Evolutionary conservation across 2,329 filamentous ascomycete genomes (phyloP), one percentile per base, ranked within the genome.

Genomic region (Bisporella sp.): DNA sequence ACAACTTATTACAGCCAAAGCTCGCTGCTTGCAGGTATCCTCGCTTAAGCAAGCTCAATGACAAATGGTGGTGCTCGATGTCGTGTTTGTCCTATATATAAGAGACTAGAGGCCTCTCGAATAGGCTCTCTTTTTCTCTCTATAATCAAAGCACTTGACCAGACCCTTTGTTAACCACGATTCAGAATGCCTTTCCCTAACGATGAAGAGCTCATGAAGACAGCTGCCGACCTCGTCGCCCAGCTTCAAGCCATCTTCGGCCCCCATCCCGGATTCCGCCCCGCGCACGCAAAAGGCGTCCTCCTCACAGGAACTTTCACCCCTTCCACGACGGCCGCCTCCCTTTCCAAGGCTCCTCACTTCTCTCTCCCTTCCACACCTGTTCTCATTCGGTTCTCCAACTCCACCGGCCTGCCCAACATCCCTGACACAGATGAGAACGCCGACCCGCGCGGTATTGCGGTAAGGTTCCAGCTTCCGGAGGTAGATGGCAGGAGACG

Each of bases 271-370:
- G 70, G 69, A 7, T 69, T 66, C 47, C 64, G 71, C 45, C 66
- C 70, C 52, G 68, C 75, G 7, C 78, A 82, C 54, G 77, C 77
- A 13, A 73, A 75, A 64, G 78, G 78, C 9, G 62, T 71, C 31
- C 67, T 81, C 37, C 62, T 78, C 8, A 73, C 64, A 5, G 78
- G 78, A 32, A 74, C 67, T 28, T 82, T 81, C 62, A 73, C 65
- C 1, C 77, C 78, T 3, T 71, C 71, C 2, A 3, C 65, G 0
- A 59, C 63, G 39, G 76, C 76, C 11, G 59, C 66, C 3, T 56
- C 61, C 6, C 71, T 81, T 21, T 73, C 70, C 32, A 67, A 53
- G 21, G 76, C 76, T 6, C 67, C 68, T 3, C 75, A 79, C 60
- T 76, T 79, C 62, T 70, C 64, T 53, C 52, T 56, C 11, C 52